phyloP scores from a whole-genome alignment of 2,329 filamentous ascomycete species.

The Aspergillus ochraceoroseus region DNA sequence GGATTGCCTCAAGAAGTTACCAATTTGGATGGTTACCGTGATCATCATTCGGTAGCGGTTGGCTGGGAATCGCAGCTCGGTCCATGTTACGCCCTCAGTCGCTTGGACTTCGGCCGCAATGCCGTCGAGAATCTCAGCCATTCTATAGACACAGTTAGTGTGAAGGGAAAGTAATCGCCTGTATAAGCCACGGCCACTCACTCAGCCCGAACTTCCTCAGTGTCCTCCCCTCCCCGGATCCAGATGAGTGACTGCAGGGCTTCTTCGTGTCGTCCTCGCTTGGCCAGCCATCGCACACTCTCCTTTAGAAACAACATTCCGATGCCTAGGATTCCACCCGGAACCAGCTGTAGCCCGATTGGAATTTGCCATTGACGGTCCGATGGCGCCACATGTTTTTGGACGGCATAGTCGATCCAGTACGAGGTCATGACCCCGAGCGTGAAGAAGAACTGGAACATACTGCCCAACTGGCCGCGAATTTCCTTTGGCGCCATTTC shows the following conservation, averaged over 20 bases:
- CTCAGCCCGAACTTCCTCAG: slow-evolving; percentile 16
- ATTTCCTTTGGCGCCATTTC: slow-evolving; percentile 45
- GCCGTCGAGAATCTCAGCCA: slow-evolving; percentile 31
- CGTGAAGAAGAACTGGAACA: slow-evolving; percentile 38
- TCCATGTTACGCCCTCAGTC: slow-evolving; percentile 47
- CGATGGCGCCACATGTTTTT: slow-evolving; percentile 33
- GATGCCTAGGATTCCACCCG: slow-evolving; percentile 45
- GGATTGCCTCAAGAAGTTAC: background rate
- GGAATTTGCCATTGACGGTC: slow-evolving; percentile 52
- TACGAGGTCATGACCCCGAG: slow-evolving; percentile 38
- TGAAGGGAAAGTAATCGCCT: too few species aligned
- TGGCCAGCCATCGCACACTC: slow-evolving; percentile 48
- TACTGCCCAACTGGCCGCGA: slow-evolving; percentile 37
- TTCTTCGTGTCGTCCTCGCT: slow-evolving; percentile 46
- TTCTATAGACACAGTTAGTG: slow-evolving; percentile 43
- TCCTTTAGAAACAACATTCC: slow-evolving; percentile 49
- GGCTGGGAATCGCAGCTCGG: slow-evolving; percentile 44
- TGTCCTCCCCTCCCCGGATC: slow-evolving; percentile 41
- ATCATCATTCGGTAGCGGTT: slow-evolving; percentile 48
- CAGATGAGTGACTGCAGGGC: slow-evolving; percentile 47
- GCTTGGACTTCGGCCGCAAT: slow-evolving; percentile 26
- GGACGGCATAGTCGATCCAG: slow-evolving; percentile 50
- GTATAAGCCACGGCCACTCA: too few species aligned
- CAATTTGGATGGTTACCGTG: slow-evolving; percentile 48
- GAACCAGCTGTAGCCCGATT: slow-evolving; percentile 46